Conservation (phyloP, 2,329 filamentous ascomycete species). For the Penicillium sp. region DNA sequence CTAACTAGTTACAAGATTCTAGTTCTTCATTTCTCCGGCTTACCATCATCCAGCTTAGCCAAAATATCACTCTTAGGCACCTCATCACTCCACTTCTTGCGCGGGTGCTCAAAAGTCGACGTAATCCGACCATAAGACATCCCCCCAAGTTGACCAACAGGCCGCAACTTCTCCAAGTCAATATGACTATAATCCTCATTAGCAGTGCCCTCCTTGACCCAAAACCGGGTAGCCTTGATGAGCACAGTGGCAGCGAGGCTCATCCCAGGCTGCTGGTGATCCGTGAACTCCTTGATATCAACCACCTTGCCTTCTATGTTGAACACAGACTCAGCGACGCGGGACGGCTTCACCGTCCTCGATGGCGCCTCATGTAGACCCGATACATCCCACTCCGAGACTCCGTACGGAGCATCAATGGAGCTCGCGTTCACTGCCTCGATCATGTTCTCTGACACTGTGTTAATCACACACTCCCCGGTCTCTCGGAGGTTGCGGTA, state of each 20-base stretch:
- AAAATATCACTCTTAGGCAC: conserved; percentile 15
- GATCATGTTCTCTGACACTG: conserved; percentile 70
- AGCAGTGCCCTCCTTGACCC: conserved; percentile 74
- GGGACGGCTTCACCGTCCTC: conserved; percentile 55
- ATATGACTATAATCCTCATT: conserved; percentile 65
- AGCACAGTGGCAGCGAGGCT: conserved; percentile 64
- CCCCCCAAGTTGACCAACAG: conserved; percentile 70
- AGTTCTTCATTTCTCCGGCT: not conserved
- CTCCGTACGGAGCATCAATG: conserved; percentile 66
- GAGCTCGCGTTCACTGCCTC: conserved; percentile 74
- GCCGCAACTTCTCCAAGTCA: conserved; percentile 65
- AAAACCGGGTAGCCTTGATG: conserved; percentile 73
- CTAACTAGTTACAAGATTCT: not conserved
- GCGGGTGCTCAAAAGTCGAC: conserved; percentile 59
- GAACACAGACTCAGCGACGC: conserved; percentile 75
- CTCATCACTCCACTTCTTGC: conserved; percentile 31
- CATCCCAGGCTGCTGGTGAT: conserved; percentile 57
- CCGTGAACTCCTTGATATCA: conserved; percentile 64
- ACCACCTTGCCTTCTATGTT: conserved; percentile 69
- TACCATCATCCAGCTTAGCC: conserved; percentile 11
- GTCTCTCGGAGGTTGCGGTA: conserved; percentile 62
- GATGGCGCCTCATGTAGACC: conserved; percentile 63
- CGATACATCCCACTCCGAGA: conserved; percentile 69
- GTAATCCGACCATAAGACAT: conserved; percentile 66
- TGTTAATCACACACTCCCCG: conserved; percentile 72